phyloP scores from a whole-genome alignment of 805 yeast species.

The Cyberlindnera galapagoensis region DNA sequence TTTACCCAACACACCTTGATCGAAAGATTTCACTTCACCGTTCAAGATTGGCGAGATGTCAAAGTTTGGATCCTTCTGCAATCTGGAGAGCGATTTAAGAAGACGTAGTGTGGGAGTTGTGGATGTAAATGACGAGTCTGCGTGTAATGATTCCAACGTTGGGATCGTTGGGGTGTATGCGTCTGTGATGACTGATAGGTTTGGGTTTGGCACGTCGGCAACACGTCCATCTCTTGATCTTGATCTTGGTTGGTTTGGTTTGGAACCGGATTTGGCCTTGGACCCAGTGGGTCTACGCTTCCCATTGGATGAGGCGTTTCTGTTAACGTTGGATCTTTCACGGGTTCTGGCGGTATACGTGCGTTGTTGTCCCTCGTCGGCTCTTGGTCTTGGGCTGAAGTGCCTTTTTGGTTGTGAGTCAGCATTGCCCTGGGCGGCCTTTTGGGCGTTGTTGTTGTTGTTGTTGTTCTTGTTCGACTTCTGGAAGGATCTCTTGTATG shows the following conservation, averaged over 20 bases:
- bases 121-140: constrained; percentile 15
- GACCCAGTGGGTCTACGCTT: no score
- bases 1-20: constrained; percentile 7
- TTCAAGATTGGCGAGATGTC: constrained; percentile 15
- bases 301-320: constrained; percentile 5
- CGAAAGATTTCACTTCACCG: constrained; percentile 11
- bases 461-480: constrained; percentile 1
- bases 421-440: constrained; percentile 4
- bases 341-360: constrained; percentile 1
- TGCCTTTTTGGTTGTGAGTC: constrained; percentile 7
- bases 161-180: constrained; percentile 17
- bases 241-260: no score
- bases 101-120: constrained; percentile 18
- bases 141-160: constrained; percentile 10
- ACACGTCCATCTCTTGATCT: no score
- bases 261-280: no score
- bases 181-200: constrained; percentile 12
- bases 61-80: constrained; percentile 9
- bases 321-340: constrained; percentile 3
- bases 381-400: no score
- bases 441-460: constrained; percentile 3
- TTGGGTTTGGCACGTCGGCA: no score
- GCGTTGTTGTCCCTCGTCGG: no score
- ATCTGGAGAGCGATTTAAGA: constrained; percentile 15
- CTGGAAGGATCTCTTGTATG: constrained; percentile 1